Evolutionary conservation across 148 eudicot genomes (phyloP), one percentile per base, ranked within the genome.

Genomic region (Camellia japonica): DNA sequence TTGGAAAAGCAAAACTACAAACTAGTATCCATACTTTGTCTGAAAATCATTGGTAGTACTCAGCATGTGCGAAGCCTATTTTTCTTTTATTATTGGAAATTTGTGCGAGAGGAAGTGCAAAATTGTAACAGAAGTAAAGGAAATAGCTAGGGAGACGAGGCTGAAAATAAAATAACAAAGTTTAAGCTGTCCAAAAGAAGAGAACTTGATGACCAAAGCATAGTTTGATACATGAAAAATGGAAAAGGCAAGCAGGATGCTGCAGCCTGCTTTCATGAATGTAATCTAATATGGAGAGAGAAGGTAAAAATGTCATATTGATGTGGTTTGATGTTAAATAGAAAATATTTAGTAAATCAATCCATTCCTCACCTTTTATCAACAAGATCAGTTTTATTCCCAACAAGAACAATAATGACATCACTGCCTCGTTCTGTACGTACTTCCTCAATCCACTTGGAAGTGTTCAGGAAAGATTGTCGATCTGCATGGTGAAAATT

Each of bases 391-490:
- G 98, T 94, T 86, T 94, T 94, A 68, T 94, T 94, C 76, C 93
- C 98, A 62, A 91, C 98, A 84, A 92, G 93, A 68, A 92, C 98
- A 71, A 92, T 88, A 69, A 94, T 90, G 65, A 94, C 98, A 87
- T 94, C 94, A 23, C 90, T 81, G 71, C 97, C 98, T 67, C 98
- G 88, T 85, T 92, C 94, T 12, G 97, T 90, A 23, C 90, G 90
- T 78, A 94, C 97, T 86, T 94, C 97, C 71, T 94, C 94, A 13
- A 94, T 88, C 98, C 98, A 94, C 74, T 87, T 94, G 65, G 97
- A 74, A 71, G 97, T 92, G 89, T 90, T 94, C 83, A 94, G 77
- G 84, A 92, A 94, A 65, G 98, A 94, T 78, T 94, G 94, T 42
- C 98, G 88, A 87, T 84, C 98, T 94, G 92, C 86, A 86, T 41